Evolutionary conservation across 23 red algal species (phyloP), one percentile per base, ranked within the genome.

Genomic region (Gracilaria caudata): DNA sequence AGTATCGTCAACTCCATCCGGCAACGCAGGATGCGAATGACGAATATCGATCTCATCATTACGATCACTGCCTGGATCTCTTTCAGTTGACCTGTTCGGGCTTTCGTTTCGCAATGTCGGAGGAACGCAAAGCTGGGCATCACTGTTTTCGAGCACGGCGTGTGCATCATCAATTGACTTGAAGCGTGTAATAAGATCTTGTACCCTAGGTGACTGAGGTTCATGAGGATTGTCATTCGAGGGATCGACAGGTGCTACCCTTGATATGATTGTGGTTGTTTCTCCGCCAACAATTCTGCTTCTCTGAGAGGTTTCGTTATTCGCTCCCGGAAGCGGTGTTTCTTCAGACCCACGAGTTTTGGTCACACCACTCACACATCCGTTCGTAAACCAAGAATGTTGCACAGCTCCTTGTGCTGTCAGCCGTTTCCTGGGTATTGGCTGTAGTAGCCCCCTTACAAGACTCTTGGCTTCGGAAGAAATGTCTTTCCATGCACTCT

Each of bases 331-430:
- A 29, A 66, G 12, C 61, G 14, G 13, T 17, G 6, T 2, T 53
- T 17, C 49, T 16, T 53, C 14, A 36, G 61, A 17, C 29, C 29
- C 17, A 36, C 4, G 36, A 66, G 4, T 30, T 37, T 66, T 66
- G 29, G 29, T 2, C 23, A 1, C 29, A 36, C 61, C 11, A 12
- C 6, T 8, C 13, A 17, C 30, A 29, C 13, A 2, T 36, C 30
- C 17, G 61, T 66, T 66, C 30, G 30, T 66, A 66, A 95, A 82
- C 95, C 95, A 98, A 36, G 64, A 64, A 66, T 98, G 95, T 35
- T 55, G 39, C 39, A 98, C 37, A 13, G 90, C 90, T 72, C 60
- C 80, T 37, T 77, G 59, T 21, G 92, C 95, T 23, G 90, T 94
- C 5, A 98, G 41, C 1, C 95, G 89, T 58, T 91, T 82, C 28